Evolutionary conservation across 23 red algal genomes (phyloP).

Genomic region (Gracilaria vermiculophylla): DNA sequence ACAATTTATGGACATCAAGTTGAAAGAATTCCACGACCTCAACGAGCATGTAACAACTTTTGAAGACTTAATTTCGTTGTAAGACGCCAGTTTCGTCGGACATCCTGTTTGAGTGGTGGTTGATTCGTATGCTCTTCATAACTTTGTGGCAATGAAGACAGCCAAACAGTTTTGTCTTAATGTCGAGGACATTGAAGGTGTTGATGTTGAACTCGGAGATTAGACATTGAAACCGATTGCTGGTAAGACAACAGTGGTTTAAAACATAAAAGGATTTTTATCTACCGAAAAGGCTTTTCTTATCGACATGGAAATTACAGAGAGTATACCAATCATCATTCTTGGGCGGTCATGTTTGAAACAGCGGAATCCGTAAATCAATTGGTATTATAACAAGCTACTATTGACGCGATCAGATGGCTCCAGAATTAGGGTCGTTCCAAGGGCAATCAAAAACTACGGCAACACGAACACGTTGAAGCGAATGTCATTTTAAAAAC

Average conservation of each 20-base stretch:
- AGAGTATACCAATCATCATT: neutral
- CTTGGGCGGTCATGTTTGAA: neutral
- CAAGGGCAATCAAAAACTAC: neutral
- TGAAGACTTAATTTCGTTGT: neutral
- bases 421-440: too few species aligned
- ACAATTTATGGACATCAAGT: constrained; percentile 14
- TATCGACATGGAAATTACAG: neutral
- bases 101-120: neutral
- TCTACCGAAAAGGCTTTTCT: neutral
- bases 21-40: neutral
- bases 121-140: neutral
- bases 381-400: neutral
- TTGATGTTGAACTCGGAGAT: constrained; percentile 26
- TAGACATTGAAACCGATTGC: neutral
- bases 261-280: neutral
- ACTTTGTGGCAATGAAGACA: neutral
- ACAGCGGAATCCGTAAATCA: neutral
- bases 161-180: neutral
- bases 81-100: neutral
- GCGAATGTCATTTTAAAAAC: constrained; percentile 10
- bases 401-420: neutral
- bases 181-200: neutral
- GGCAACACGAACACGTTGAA: neutral
- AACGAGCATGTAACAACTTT: constrained; percentile 32
- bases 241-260: neutral